Percentiles rank a stretch among this genome's conserved stretches.
These are phyloP conservation scores for Austroboletus rostrupii DNA, from an alignment of 1,284 basidiomycete species.

Conservation along the genomic window DNA sequence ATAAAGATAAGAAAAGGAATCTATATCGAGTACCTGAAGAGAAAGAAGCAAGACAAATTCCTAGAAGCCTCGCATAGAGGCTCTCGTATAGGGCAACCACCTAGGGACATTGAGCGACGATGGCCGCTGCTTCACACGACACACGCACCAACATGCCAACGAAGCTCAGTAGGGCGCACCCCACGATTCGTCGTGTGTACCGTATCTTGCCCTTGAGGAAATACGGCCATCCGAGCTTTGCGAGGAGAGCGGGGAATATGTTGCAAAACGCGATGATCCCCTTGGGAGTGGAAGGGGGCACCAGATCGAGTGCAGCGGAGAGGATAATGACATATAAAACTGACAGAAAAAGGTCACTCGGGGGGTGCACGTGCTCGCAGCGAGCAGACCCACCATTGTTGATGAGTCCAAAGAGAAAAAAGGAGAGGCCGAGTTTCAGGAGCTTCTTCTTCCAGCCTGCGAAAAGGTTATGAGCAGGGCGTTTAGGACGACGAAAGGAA, in stretches of 20 bases:
- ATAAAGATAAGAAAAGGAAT: neutral
- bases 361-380: neutral
- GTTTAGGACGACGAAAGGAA: conserved; percentile 6
- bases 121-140: neutral
- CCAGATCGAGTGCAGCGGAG: conserved; percentile 91
- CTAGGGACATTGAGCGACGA: conserved; percentile 37
- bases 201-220: conserved; percentile 77
- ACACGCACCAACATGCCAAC: conserved; percentile 73
- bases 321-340: conserved; percentile 95
- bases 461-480: conserved; percentile 13
- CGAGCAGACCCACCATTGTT: conserved; percentile 44
- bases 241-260: conserved; percentile 75
- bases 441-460: conserved; percentile 26
- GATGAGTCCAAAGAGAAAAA: conserved; percentile 57
- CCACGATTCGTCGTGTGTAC: conserved; percentile 70
- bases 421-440: conserved; percentile 41
- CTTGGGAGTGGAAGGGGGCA: conserved; percentile 85
- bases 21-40: conserved; percentile 60
- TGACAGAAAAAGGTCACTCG: conserved; percentile 25
- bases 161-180: conserved; percentile 73
- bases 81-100: conserved; percentile 76
- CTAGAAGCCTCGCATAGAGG: conserved; percentile 72
- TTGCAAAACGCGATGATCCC: conserved; percentile 94
- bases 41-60: conserved; percentile 88
- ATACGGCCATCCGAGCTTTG: conserved; percentile 94